Evolutionary conservation across 2,329 filamentous ascomycete species (phyloP), one percentile per base, ranked within the genome.

Genomic region (Ophiognomonia clavigignenti-juglandacearum): DNA sequence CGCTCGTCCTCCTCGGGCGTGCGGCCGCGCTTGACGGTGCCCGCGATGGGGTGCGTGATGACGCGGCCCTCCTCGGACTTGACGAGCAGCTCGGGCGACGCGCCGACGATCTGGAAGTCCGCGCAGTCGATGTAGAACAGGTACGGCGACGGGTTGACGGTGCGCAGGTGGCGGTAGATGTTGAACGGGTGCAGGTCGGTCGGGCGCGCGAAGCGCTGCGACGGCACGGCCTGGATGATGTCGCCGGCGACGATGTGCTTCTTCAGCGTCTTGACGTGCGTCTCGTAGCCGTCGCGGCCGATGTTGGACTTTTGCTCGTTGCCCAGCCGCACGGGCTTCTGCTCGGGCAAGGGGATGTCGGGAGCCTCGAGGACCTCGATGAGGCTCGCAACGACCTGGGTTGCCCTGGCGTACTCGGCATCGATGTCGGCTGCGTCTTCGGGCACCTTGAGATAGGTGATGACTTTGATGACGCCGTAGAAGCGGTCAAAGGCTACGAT

Each of bases 141-240:
- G 68, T 98, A 98, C 0, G 93, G 93, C 8, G 90, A 96, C 0
- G 93, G 93, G 64, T 98, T 98, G 61, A 97, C 88, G n/a, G 89
- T 96, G 53, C 93, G 88, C 31, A 98, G 78, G 64, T 96, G 89
- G 45, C 92, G 83, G 75, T 97, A 98, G 59, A 98, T 88, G 73
- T 97, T 98, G 77, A 97, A 98, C 0, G 93, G 92, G 66, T 98
- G 93, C 36, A 98, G 74, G 47, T 81, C 83, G 3, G 93, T 98
- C 13, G 91, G 91, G 23, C 92, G 81, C 7, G 91, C 85, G 62
- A 97, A 88, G 43, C 93, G 83, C 69, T 98, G 93, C 35, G 90
- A 96, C 2, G 93, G 93, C 14, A 98, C 93, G 1, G 90, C 89
- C 66, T 98, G 93, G 69, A 98, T 97, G 63, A 98, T 97, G 72